Conservation (phyloP, 768 basidiomycete species). For the Tricholoma terreum region DNA sequence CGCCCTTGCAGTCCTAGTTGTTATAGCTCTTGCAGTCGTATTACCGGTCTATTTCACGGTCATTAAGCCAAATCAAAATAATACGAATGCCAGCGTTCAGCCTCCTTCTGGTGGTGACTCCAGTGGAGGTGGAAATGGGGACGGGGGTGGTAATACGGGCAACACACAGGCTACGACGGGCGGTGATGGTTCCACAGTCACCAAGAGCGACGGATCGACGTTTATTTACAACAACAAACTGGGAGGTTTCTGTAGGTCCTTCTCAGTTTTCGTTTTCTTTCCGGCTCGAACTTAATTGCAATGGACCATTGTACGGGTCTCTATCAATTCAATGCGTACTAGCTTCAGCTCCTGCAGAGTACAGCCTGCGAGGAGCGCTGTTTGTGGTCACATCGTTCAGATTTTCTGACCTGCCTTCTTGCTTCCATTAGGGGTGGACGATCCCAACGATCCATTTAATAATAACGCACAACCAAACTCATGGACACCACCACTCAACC, state of each 20-base stretch:
- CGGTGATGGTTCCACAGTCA: constrained; percentile 66
- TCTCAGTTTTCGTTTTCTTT: constrained; percentile 1
- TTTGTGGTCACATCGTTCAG: too few relatives aligned
- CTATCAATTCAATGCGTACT: background rate
- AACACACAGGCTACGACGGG: constrained; percentile 42
- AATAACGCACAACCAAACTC: constrained; percentile 71
- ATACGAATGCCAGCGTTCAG: background rate
- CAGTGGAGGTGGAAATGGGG: background rate
- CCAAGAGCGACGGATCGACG: constrained; percentile 60
- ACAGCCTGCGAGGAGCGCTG: background rate
- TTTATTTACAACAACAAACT: constrained; percentile 79
- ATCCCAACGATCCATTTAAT: constrained; percentile 73
- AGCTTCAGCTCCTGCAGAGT: too few relatives aligned
- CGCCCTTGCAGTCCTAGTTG: constrained; percentile 34
- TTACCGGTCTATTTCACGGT: constrained; percentile 59
- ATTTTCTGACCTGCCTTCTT: constrained; percentile 5
- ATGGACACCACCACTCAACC: constrained; percentile 78
- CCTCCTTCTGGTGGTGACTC: background rate
- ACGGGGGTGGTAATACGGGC: background rate
- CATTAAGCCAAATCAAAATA: constrained; percentile 38
- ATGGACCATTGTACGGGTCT: background rate
- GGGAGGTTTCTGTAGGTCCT: constrained; percentile 65
- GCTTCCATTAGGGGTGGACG: constrained; percentile 49
- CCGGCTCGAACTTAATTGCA: background rate
- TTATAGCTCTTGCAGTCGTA: constrained; percentile 45